These are phyloP conservation scores for Amesomyces nigricolor DNA, from an alignment of 2,329 filamentous ascomycete species.

Conservation along the genomic window DNA sequence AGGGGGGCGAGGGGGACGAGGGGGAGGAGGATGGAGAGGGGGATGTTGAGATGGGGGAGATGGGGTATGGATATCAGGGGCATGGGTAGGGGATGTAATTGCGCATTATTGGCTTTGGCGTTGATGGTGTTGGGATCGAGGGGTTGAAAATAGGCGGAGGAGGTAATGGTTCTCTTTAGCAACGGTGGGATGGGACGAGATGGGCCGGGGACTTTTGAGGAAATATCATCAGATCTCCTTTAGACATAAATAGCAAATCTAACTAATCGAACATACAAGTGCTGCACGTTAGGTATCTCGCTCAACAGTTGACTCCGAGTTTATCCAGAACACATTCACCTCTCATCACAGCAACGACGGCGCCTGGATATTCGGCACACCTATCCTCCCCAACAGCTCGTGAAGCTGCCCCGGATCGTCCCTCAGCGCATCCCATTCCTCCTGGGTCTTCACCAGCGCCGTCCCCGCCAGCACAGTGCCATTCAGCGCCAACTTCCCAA, in stretches of 20 bases:
- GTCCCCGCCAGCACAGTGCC: slow-evolving; percentile 61
- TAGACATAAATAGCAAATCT: no score
- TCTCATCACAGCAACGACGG: not conserved
- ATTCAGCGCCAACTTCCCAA: slow-evolving; percentile 48
- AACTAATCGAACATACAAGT: no score
- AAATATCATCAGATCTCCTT: no score
- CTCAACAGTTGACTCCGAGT: not conserved
- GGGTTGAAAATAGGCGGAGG: no score
- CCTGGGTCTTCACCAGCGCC: slow-evolving; percentile 54
- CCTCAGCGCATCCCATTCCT: slow-evolving; percentile 51
- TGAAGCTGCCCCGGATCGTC: slow-evolving; percentile 35
- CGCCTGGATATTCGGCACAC: slow-evolving; percentile 28
- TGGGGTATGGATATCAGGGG: not conserved
- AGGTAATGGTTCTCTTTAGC: no score
- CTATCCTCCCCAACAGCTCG: slow-evolving; percentile 39
- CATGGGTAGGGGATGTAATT: no score
- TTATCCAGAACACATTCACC: not conserved
- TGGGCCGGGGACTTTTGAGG: no score
- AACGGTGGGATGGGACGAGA: no score
- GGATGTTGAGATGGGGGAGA: not conserved
- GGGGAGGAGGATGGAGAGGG: not conserved
- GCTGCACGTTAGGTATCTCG: no score
- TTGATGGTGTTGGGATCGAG: no score
- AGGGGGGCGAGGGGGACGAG: not conserved
- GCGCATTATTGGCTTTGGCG: no score